Percentiles rank a stretch among this genome's conserved stretches.
These are phyloP conservation scores for Talaromyces piceae DNA, from an alignment of 2,329 filamentous ascomycete genomes.

Conservation along the genomic window DNA sequence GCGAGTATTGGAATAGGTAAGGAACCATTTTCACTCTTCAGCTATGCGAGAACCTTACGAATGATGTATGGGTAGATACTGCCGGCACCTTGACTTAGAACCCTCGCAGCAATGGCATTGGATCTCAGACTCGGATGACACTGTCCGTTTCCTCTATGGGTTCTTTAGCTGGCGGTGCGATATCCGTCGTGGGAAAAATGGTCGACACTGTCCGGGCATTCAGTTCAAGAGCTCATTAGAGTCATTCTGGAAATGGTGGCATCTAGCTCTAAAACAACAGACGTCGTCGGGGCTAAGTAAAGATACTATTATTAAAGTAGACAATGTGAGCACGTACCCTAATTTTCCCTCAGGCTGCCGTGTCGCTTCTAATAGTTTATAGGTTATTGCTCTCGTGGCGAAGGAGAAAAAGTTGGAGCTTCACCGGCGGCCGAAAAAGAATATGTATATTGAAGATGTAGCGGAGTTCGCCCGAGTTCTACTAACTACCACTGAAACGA, in stretches of 20 bases:
- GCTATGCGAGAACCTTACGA: background rate
- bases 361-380: slow-evolving; percentile 11
- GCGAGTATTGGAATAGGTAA: slow-evolving; percentile 19
- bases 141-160: slow-evolving; percentile 19
- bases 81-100: slow-evolving; percentile 13
- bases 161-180: slow-evolving; percentile 13
- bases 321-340: background rate
- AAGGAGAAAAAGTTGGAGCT: slow-evolving; percentile 19
- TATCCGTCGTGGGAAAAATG: slow-evolving; percentile 4
- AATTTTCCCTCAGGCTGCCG: background rate
- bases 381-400: slow-evolving; percentile 22
- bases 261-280: slow-evolving; percentile 18
- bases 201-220: slow-evolving; percentile 2
- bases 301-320: slow-evolving; percentile 3
- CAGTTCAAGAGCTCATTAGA: slow-evolving; percentile 5
- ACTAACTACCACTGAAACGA: slow-evolving; percentile 25
- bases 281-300: slow-evolving; percentile 8
- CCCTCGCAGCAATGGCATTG: slow-evolving; percentile 13
- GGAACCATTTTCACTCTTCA: background rate
- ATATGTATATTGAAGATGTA: slow-evolving; percentile 27
- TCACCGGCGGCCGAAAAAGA: slow-evolving; percentile 17
- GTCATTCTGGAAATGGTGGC: slow-evolving; percentile 8
- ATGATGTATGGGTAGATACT: slow-evolving; percentile 18
- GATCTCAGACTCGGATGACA: slow-evolving; percentile 22
- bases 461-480: slow-evolving; percentile 23